These are phyloP conservation scores for Fusarium devonianum DNA, from an alignment of 2,329 filamentous ascomycete genomes.

Conservation along the genomic window DNA sequence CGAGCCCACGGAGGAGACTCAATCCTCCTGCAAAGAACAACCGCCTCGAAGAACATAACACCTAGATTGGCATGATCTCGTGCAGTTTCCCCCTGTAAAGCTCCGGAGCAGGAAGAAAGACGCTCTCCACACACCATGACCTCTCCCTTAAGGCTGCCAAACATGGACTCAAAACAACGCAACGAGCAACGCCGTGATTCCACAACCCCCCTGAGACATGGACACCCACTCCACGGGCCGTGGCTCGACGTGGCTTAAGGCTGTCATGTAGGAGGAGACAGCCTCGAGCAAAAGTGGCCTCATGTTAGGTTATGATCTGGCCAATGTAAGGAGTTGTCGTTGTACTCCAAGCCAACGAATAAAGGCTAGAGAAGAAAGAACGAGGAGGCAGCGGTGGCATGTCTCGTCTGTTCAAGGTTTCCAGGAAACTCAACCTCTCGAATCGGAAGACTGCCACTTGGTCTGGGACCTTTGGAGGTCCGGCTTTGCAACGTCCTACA, in stretches of 20 bases:
- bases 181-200: not conserved
- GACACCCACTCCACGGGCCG: not conserved
- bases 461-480: not conserved
- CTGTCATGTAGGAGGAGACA: not conserved
- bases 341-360: not conserved
- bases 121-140: no score
- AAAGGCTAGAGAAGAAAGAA: not conserved
- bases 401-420: not conserved
- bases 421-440: not conserved
- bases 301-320: not conserved
- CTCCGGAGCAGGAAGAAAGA: no score
- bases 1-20: no score
- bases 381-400: not conserved
- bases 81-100: not conserved
- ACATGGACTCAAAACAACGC: not conserved
- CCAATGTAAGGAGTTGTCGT: not conserved
- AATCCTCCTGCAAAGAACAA: no score
- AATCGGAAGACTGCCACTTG: not conserved
- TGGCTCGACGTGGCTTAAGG: constrained; percentile 9
- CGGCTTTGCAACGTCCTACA: not conserved
- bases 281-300: constrained; percentile 6
- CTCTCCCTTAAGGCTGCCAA: no score
- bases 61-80: no score
- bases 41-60: no score
- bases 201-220: not conserved